A percentile compares a stretch with the other conserved stretches of the same genome.
Evolutionary conservation across 1,284 basidiomycete species (phyloP).

Genomic region (Pisolithus thermaeus): DNA sequence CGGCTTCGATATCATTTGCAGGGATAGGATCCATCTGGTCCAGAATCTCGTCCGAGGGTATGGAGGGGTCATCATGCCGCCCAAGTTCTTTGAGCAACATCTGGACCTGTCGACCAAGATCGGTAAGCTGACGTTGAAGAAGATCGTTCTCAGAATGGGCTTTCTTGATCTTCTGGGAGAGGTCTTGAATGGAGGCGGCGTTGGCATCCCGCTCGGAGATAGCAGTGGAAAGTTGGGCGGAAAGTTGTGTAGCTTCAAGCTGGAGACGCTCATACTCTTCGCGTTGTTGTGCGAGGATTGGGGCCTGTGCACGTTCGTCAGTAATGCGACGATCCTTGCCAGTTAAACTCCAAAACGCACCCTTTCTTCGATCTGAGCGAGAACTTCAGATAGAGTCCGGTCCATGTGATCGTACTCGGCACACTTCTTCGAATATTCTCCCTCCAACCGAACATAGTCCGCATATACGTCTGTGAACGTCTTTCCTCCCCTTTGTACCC

Average conservation of each 20-base stretch:
- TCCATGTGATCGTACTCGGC: constrained; percentile 81
- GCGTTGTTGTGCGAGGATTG: constrained; percentile 81
- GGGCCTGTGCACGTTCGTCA: constrained; percentile 53
- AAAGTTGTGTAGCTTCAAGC: constrained; percentile 74
- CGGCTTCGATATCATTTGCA: constrained; percentile 59
- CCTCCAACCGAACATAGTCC: constrained; percentile 82
- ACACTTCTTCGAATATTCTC: constrained; percentile 72
- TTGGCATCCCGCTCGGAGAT: constrained; percentile 63
- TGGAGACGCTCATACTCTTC: constrained; percentile 78
- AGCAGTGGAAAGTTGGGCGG: constrained; percentile 69
- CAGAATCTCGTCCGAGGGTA: constrained; percentile 69
- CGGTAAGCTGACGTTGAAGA: constrained; percentile 74
- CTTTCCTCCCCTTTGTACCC: constrained; percentile 73
- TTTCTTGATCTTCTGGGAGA: constrained; percentile 57
- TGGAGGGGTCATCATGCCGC: constrained; percentile 74
- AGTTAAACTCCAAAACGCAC: constrained; percentile 41
- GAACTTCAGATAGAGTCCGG: constrained; percentile 63
- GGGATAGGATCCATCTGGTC: constrained; percentile 41
- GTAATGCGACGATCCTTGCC: background rate
- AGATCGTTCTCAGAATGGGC: constrained; percentile 64
- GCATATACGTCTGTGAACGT: constrained; percentile 88
- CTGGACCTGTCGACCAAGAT: constrained; percentile 85
- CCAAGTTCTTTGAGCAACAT: constrained; percentile 74
- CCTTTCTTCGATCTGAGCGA: constrained; percentile 83
- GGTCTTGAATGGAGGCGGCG: constrained; percentile 44